These are phyloP conservation scores for Aspergillus avenaceus DNA, from an alignment of 495 filamentous ascomycete genomes.

Conservation along the genomic window DNA sequence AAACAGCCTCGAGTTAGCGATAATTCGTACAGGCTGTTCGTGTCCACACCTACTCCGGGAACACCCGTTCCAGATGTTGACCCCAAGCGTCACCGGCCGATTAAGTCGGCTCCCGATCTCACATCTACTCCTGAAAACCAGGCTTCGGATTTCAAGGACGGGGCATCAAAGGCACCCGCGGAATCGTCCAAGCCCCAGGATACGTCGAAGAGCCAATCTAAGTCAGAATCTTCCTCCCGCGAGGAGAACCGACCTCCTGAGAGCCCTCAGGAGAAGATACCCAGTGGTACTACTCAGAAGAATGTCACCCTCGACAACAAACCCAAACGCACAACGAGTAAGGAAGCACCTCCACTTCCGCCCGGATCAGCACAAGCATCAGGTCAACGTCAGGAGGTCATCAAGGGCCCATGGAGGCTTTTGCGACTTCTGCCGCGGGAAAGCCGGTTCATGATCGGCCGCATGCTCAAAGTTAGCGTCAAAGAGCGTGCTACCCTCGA, in stretches of 20 bases:
- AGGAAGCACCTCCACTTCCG: constrained; percentile 42
- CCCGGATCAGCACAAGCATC: constrained; percentile 19
- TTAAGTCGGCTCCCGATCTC: constrained; percentile 37
- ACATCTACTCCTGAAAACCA: constrained; percentile 25
- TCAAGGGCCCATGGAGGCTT: constrained; percentile 90
- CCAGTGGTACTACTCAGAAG: constrained; percentile 19
- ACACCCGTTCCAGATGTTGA: constrained; percentile 45
- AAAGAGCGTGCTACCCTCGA: constrained; percentile 76
- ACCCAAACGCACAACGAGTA: constrained; percentile 43
- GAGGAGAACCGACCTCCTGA: constrained; percentile 22
- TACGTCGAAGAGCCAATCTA: constrained; percentile 11
- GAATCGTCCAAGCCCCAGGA: constrained; percentile 9
- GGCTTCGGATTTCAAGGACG: neutral
- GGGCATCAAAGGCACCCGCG: constrained; percentile 4
- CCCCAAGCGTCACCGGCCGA: constrained; percentile 31
- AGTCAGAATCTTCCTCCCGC: constrained; percentile 9
- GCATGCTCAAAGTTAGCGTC: constrained; percentile 90
- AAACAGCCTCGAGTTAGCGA: constrained; percentile 89
- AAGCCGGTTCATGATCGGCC: constrained; percentile 80
- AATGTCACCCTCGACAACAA: constrained; percentile 19
- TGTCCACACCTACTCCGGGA: constrained; percentile 62
- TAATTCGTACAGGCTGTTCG: constrained; percentile 92
- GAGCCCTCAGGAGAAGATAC: constrained; percentile 17
- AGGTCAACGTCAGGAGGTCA: constrained; percentile 61
- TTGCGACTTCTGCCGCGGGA: constrained; percentile 89